phyloP scores from a whole-genome alignment of 2,329 filamentous ascomycete species.

The Fusarium mangiferae region DNA sequence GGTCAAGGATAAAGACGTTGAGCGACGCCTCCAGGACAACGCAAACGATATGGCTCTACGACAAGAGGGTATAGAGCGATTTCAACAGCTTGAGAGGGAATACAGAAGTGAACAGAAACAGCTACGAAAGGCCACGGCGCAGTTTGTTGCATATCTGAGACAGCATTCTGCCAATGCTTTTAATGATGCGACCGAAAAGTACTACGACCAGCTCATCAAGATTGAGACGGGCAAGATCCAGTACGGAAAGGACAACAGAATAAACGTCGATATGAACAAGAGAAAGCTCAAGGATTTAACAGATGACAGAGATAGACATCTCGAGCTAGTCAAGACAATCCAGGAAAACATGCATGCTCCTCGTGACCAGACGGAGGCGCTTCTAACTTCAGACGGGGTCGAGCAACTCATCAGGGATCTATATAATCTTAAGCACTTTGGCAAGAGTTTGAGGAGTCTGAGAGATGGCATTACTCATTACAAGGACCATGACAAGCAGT shows the following conservation, averaged over 20 bases:
- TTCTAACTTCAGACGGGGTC: conserved; percentile 9
- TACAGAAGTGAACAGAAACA: conserved; percentile 1
- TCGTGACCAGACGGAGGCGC: not conserved
- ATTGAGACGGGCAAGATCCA: conserved; percentile 2
- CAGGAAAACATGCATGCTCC: conserved; percentile 11
- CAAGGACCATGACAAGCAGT: not conserved
- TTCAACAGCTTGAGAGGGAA: not conserved
- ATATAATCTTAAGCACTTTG: conserved; percentile 25
- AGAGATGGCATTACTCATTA: not conserved
- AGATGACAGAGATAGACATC: conserved; percentile 8
- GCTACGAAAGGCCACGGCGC: conserved; percentile 2
- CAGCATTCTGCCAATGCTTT: not conserved
- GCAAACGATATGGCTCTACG: conserved; percentile 4
- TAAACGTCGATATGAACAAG: not conserved
- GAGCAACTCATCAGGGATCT: not conserved
- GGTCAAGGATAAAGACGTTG: conserved; percentile 15
- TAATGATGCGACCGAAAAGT: conserved; percentile 15
- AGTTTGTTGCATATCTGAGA: conserved; percentile 15
- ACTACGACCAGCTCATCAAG: conserved; percentile 15
- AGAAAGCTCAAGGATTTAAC: conserved; percentile 10
- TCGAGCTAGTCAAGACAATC: conserved; percentile 24
- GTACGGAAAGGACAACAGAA: not conserved
- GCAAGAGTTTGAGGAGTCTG: conserved; percentile 4
- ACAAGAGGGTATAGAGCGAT: not conserved
- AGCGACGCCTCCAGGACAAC: not conserved